A percentile compares a stretch with the other conserved stretches of the same genome.
These are phyloP conservation scores for Aphanomyces stellatus DNA, from an alignment of 352 stramenopile species.

Conservation along the genomic window DNA sequence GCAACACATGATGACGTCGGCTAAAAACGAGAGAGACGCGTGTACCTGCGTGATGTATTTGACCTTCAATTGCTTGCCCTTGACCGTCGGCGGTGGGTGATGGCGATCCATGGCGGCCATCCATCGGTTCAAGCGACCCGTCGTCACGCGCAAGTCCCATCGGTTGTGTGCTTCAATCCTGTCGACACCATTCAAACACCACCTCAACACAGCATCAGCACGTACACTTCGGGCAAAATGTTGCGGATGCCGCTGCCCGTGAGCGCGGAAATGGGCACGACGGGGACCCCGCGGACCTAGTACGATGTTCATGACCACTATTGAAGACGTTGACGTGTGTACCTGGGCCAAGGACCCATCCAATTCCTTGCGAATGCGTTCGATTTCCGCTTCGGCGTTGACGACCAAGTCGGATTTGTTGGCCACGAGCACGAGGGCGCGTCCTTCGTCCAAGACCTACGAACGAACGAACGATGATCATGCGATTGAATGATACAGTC, in stretches of 20 bases:
- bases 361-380: conserved; percentile 62
- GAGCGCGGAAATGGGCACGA: conserved; percentile 71
- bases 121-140: conserved; percentile 69
- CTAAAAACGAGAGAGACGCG: too few species aligned
- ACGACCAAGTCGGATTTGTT: conserved; percentile 68
- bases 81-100: conserved; percentile 69
- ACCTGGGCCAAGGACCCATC: conserved; percentile 54
- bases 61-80: conserved; percentile 78
- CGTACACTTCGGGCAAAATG: conserved; percentile 60
- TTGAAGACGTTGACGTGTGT: not conserved
- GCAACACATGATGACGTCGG: not conserved
- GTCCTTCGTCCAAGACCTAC: conserved; percentile 68
- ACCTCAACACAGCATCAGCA: not conserved
- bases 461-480: not conserved
- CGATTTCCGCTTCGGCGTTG: conserved; percentile 47
- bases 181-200: not conserved
- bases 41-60: conserved; percentile 73
- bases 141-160: conserved; percentile 73
- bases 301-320: too few species aligned
- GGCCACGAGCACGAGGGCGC: conserved; percentile 56
- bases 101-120: conserved; percentile 76
- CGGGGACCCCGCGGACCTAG: conserved; percentile 54
- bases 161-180: conserved; percentile 71
- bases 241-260: conserved; percentile 70
- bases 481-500: not conserved